Evolutionary conservation across 345 rosid genomes (phyloP), one percentile per base, ranked within the genome.

Genomic region (Sonneratia caseolaris): DNA sequence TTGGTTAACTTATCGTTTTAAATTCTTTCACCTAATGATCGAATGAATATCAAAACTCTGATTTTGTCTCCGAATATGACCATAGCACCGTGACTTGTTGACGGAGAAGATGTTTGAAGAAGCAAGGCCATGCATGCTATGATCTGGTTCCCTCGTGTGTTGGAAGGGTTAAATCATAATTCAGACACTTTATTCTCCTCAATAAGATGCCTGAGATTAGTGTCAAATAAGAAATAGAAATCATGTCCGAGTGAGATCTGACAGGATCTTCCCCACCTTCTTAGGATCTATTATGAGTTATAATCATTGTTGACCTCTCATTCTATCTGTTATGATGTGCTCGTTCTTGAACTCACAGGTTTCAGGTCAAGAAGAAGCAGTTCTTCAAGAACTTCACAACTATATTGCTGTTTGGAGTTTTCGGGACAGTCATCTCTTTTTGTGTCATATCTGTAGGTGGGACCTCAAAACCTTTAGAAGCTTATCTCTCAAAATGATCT

Each of bases 321-420:
- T 75, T 78, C 73, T 49, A 4, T 40, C 70, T 40, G 64, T 43
- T 10, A 6, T 45, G 38, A 42, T 22, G 27, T 21, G 11, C 71
- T 70, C n/a, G 22, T 38, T 47, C 36, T 18, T 37, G 36, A 38
- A 64, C 19, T 77, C 82, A 36, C 86, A 89, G 96, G 74, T 87
- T 89, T 78, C 96, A 89, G 84, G 96, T 89, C 62, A 89, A 89
- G 80, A 89, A 87, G 75, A 89, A 89, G 82, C 86, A 82, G 51
- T 85, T 87, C 74, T 89, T 89, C 86, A 83, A 85, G 88, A 89
- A 89, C 72, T 87, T 89, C 77, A 78, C 89, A 1, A 84, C 76
- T 48, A 89, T 87, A 57, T 76, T 89, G 81, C 37, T 85, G 86
- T 89, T 87, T 78, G 96, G 92, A 70, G 76, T 87, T 27, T 16